Evolutionary conservation across 768 basidiomycete genomes (phyloP).

Genomic region (Mycena belliarum): DNA sequence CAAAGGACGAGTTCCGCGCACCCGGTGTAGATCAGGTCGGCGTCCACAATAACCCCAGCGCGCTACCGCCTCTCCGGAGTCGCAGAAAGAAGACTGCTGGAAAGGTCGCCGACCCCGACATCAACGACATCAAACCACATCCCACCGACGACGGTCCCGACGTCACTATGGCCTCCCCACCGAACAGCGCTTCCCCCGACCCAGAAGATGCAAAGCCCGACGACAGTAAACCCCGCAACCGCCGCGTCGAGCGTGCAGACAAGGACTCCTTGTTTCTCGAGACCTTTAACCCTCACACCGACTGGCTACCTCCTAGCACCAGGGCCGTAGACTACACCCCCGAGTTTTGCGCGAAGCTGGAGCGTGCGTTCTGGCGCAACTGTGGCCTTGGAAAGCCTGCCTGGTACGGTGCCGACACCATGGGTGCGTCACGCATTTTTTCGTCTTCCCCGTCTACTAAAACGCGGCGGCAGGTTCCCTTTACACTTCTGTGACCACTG

Average conservation of each 20-base stretch:
- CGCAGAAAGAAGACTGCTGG: constrained; percentile 44
- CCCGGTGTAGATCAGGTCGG: constrained; percentile 74
- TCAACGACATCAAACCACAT: constrained; percentile 40
- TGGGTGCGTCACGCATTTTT: constrained; percentile 54
- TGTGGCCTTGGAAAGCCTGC: constrained; percentile 86
- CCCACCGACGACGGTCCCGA: constrained; percentile 19
- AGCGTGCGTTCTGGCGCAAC: constrained; percentile 91
- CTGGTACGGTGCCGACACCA: constrained; percentile 97
- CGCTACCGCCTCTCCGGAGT: constrained; percentile 29
- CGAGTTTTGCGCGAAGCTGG: constrained; percentile 85
- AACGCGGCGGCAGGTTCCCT: constrained; percentile 50
- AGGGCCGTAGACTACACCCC: constrained; percentile 76
- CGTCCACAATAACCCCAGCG: constrained; percentile 39
- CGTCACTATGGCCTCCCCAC: constrained; percentile 37
- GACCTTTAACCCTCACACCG: constrained; percentile 66
- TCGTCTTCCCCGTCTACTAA: background rate
- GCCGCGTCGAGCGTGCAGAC: constrained; percentile 47
- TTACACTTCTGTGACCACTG: constrained; percentile 71
- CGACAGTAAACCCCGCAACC: constrained; percentile 23
- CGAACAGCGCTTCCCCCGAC: constrained; percentile 40
- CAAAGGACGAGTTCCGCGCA: constrained; percentile 68
- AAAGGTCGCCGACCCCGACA: constrained; percentile 37
- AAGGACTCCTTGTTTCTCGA: constrained; percentile 61
- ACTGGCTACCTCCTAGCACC: constrained; percentile 83
- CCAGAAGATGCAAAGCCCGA: constrained; percentile 22